phyloP scores from a whole-genome alignment of 805 yeast species.

The Tetrapisispora nanseiensis region DNA sequence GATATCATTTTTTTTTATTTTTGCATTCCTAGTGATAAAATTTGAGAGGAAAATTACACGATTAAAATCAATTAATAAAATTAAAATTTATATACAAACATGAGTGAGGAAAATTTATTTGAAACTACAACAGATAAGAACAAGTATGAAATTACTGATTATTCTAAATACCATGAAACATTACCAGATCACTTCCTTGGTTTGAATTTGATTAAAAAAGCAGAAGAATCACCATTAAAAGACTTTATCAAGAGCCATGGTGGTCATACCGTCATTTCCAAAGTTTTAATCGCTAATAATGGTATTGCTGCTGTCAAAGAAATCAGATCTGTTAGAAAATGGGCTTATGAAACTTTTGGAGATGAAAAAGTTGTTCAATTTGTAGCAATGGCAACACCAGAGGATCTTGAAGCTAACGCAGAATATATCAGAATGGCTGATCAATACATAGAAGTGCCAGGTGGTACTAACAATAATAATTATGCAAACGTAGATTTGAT shows the following conservation, averaged over 20 bases:
- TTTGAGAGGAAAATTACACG: too few relatives aligned
- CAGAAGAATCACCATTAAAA: conserved; percentile 68
- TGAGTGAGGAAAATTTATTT: conserved; percentile 35
- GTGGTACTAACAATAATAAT: conserved; percentile 97
- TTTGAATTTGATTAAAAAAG: conserved; percentile 61
- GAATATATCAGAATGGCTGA: conserved; percentile 99
- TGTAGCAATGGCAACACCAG: conserved; percentile 99
- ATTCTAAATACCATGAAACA: conserved; percentile 28
- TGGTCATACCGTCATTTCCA: conserved; percentile 91
- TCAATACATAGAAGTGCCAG: conserved; percentile 96
- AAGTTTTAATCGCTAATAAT: conserved; percentile 88
- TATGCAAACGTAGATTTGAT: conserved; percentile 96
- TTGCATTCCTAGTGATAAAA: background rate
- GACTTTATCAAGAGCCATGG: conserved; percentile 77
- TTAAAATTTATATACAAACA: conserved; percentile 6
- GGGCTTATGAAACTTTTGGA: conserved; percentile 99
- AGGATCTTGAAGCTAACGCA: conserved; percentile 91
- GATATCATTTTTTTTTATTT: too few relatives aligned
- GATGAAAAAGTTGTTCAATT: conserved; percentile 88
- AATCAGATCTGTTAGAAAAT: conserved; percentile 91
- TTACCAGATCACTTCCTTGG: conserved; percentile 77
- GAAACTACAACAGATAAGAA: conserved; percentile 29
- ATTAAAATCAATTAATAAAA: too few relatives aligned
- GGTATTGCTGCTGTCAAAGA: conserved; percentile 99
- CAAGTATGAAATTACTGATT: conserved; percentile 26